Base-by-base conservation (phyloP, 164 flowering plant genomes). In the Nymphaea colorata region DNA sequence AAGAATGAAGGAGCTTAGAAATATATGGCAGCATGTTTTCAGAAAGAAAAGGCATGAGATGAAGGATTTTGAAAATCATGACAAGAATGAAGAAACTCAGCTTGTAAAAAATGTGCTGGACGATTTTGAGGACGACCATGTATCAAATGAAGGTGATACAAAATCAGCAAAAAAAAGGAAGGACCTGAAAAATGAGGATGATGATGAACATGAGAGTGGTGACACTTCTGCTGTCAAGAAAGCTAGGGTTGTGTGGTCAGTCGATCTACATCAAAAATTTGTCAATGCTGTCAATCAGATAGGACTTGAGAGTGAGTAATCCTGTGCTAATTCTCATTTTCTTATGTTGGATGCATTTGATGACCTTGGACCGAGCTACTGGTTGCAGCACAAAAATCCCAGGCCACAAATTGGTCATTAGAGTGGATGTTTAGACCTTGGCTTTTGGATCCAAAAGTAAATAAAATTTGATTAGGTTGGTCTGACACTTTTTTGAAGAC, bases 1-100 rank as follows among this genome's bases (percentile, higher is more conserved):
- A 65, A 76, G 98, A 67, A 94, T 94, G 98, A 94, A 94, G 76
- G 98, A 94, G 71, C 93, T 94, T 43, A 77, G 84, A 51, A 94
- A 89, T 72, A 94, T 94, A 81, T 94, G 98, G 98, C 99, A 91
- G 68, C 99, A 94, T 79, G 97, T 94, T 1, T 76, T 85, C 66
- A 78, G 99, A 73, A 94, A 92, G 79, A 86, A 79, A 84, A 87
- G 85, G 63, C 87, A 91, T 44, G 94, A 91, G 77, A 81, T 81
- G 41, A 84, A 84, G 78, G 97, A 90, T 67, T 74, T 80, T 64
- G 97, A 89, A 67, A 73, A 72, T 69, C 81, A 74, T 64, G 92
- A 89, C 57, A 71, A 83, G 63, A 67, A 75, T n/a, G 92, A 88
- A 61, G 85, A 77, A 57, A 41, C 74, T 41, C 82, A 81, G 51